These are phyloP conservation scores for Gryganskiella cystojenkinii DNA, from an alignment of 192 early-diverging fungal species.

Conservation along the genomic window DNA sequence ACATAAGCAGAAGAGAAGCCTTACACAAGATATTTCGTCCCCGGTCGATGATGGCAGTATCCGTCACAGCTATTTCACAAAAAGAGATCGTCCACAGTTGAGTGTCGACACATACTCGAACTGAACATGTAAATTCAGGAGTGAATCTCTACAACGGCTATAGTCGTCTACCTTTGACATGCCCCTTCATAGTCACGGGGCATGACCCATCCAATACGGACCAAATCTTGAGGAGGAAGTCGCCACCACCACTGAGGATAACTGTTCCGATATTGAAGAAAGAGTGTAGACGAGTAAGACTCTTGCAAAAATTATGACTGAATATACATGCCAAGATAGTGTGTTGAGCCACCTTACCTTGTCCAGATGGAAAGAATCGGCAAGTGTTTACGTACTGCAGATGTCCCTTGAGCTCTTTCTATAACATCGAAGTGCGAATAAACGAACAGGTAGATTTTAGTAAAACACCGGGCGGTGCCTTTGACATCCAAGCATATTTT, in stretches of 20 bases:
- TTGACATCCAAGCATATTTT: too few relatives aligned
- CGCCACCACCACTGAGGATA: conserved; percentile 72
- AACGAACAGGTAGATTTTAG: too few relatives aligned
- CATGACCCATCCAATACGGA: conserved; percentile 79
- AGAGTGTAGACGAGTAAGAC: not conserved
- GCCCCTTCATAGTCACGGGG: conserved; percentile 77
- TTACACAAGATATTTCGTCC: conserved; percentile 78
- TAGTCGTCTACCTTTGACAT: conserved; percentile 59
- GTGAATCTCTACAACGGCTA: not conserved
- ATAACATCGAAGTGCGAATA: not conserved
- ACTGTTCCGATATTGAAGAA: conserved; percentile 53
- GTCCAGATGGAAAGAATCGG: conserved; percentile 80
- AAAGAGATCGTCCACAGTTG: not conserved
- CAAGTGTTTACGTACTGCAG: conserved; percentile 72
- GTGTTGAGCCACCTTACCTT: too few relatives aligned
- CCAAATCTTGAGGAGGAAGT: conserved; percentile 79
- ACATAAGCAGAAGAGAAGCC: too few relatives aligned
- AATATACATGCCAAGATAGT: too few relatives aligned
- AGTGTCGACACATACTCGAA: not conserved
- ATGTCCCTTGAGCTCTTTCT: conserved; percentile 70
- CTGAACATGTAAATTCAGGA: not conserved
- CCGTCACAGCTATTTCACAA: conserved; percentile 59
- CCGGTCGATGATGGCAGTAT: conserved; percentile 69
- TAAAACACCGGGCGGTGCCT: too few relatives aligned
- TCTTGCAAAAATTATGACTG: not conserved